These are phyloP conservation scores for Medicago lupulina DNA, from an alignment of 306 rosid species.

Conservation along the genomic window DNA sequence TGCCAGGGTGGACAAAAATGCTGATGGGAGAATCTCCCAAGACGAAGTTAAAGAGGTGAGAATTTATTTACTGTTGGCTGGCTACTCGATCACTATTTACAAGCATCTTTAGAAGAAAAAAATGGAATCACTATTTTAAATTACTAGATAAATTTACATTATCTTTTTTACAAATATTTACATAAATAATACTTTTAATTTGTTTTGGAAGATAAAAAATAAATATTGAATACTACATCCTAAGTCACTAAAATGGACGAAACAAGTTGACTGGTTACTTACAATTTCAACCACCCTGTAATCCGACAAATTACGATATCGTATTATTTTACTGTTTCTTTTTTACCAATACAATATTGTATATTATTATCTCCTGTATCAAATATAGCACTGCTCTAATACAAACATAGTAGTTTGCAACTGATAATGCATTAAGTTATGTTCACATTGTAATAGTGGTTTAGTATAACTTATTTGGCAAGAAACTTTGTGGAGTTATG, in stretches of 20 bases:
- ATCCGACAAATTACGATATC: not conserved
- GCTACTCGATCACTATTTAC: no score
- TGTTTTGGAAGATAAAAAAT: no score
- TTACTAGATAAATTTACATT: no score
- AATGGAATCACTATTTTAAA: no score
- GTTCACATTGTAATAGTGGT: not conserved
- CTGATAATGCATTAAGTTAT: not conserved
- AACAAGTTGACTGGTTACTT: not conserved
- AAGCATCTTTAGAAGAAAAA: no score
- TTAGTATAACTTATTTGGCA: not conserved
- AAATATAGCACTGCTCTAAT: not conserved
- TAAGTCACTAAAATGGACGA: not conserved
- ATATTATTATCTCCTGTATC: not conserved
- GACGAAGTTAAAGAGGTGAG: slow-evolving; percentile 87
- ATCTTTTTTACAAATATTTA: no score
- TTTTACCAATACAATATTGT: not conserved
- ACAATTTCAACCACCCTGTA: not conserved
- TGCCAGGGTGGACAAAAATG: slow-evolving; percentile 91
- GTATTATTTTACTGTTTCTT: no score
- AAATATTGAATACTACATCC: no score
- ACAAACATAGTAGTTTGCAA: not conserved
- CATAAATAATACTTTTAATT: no score
- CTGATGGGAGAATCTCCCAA: slow-evolving; percentile 81
- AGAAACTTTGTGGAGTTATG: slow-evolving; percentile 1
- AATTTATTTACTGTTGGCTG: not conserved